Conservation (phyloP, 148 eudicot species). For the Hydrangea macrophylla region DNA sequence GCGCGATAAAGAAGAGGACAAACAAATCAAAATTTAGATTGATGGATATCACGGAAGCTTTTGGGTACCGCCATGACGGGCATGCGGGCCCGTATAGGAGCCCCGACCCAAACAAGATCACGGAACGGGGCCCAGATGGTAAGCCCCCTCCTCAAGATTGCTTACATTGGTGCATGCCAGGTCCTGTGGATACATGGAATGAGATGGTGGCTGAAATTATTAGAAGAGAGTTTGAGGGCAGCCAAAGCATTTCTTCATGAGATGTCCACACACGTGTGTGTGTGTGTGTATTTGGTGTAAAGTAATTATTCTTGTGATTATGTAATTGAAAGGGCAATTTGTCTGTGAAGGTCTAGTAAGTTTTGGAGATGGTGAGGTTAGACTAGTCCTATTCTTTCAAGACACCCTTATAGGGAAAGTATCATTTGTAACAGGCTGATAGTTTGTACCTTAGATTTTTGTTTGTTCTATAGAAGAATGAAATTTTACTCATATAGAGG, state of each 20-base stretch:
- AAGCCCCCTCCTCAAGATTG: conserved; percentile 97
- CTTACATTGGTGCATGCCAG: conserved; percentile 99
- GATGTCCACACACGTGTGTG: no score
- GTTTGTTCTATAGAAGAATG: background rate
- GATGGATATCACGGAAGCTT: conserved; percentile 80
- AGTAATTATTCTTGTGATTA: background rate
- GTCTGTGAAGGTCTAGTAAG: background rate
- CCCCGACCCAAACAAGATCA: conserved; percentile 66
- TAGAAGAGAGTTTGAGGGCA: conserved; percentile 43
- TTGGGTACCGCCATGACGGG: conserved; percentile 83
- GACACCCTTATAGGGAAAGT: background rate
- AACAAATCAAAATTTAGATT: conserved; percentile 59
- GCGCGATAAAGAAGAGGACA: conserved; percentile 44
- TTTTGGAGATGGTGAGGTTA: conserved; percentile 10
- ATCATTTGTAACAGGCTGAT: conserved; percentile 6
- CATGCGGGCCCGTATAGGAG: conserved; percentile 91
- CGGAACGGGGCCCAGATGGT: conserved; percentile 72
- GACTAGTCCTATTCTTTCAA: conserved; percentile 10
- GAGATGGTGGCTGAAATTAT: conserved; percentile 78
- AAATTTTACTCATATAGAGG: background rate
- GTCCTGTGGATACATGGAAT: conserved; percentile 94
- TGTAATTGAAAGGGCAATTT: conserved; percentile 1
- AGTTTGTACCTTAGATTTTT: background rate
- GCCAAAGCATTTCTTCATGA: conserved; percentile 7
- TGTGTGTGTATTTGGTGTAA: background rate